Evolutionary conservation across 2,329 filamentous ascomycete genomes (phyloP), one percentile per base, ranked within the genome.

Genomic region (Davidsoniella eucalypti): DNA sequence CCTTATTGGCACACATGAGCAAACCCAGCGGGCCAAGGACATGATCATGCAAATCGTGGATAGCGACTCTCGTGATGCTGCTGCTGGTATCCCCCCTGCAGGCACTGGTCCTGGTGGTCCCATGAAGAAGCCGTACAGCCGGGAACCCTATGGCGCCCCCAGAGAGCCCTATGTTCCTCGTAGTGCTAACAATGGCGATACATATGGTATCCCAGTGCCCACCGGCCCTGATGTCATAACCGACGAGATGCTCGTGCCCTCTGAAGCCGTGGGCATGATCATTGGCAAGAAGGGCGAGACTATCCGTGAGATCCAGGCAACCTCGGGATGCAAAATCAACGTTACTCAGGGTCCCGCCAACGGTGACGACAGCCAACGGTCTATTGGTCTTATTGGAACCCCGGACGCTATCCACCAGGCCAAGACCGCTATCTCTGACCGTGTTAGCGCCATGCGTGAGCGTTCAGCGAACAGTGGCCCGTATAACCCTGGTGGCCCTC

Each of bases 221-320:
- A 52, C 51, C 10, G 67, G 65, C 3, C 62, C 63, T 21, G 82
- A 84, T 57, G 90, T 88, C 68, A 74, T 84, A 58, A 87, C 82
- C 59, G 86, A 94, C 60, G 80, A 78, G 39, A 86, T 94, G 55
- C 80, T 78, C 57, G 87, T 94, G 8, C 87, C 87, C 10, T 90
- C 87, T 18, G 87, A 94, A 62, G 84, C 87, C 5, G 87, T 94
- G 50, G 87, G 87, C 54, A 94, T 94, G 87, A 94, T 94, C 56
- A 94, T 94, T 54, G 87, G 88, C 56, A 94, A 94, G 70, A 84
- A 86, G 51, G 87, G 87, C 56, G 87, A 94, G 67, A 93, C 87
- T 0, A 94, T 94, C 61, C 87, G 88, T 56, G 86, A 94, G 57
- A 93, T 94, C 82, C 87, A 94, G 64, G 82, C 80, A 60, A 75